Evolutionary conservation across 345 rosid species (phyloP), one percentile per base, ranked within the genome.

Genomic region (Murraya paniculata): DNA sequence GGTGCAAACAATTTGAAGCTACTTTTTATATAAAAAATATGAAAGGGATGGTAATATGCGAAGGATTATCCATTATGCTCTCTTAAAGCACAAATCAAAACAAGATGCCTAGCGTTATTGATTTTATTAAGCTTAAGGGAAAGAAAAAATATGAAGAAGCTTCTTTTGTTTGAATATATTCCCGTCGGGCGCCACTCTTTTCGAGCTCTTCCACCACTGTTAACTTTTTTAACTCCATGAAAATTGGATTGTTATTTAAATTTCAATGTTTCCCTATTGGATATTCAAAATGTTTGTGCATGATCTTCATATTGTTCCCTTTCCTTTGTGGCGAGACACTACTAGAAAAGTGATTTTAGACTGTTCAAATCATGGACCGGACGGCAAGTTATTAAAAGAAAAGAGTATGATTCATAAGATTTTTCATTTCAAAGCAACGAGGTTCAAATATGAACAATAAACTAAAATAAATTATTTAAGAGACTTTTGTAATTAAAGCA

Each of bases 41-140:
- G 41, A 10, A 56, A 72, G 59, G 75, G 64, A 72, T 72, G 53
- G 48, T 72, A 55, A 72, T 72, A 72, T 56, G 39, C 13, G 75
- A 16, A 41, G 75, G 64, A 58, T 71, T 30, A 71, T 71, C 62
- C 62, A 6, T 35, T 35, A n/a, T 57, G 65, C 75, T 57, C 65
- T 35, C 3, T 14, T 25, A 33, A 35, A 71, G 74, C 61, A 53
- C 60, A 57, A 22, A 2, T 5, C 18, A 53, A 55, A 36, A 24
- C 21, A 50, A 50, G 25, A 50, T 71, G 38, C 74, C 35, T 16
- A 2, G 3, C 31, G 24, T 50, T 53, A 33, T 35, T 72, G 4
- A 24, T 31, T 24, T 57, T 6, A 6, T 30, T 71, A 50, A 55
- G 4, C 13, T 30, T 71, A 50, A 55, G 4, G 7, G 13, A 31